A percentile compares a stretch with the other conserved stretches of the same genome.
Conservation (phyloP, 495 filamentous ascomycete species). For the Aspergillus biplanus region DNA sequence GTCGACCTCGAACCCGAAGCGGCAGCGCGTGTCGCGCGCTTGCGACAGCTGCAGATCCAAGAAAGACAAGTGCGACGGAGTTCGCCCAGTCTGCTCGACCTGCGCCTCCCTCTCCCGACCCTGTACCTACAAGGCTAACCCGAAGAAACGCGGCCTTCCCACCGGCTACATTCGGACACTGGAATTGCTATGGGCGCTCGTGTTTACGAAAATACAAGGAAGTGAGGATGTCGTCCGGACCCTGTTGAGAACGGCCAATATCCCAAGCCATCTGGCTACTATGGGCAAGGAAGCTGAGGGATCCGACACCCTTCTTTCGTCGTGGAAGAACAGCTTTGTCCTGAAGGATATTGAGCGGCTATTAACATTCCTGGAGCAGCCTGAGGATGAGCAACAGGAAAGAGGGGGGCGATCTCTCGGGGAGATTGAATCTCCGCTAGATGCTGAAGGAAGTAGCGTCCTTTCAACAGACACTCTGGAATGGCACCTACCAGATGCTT, state of each 20-base stretch:
- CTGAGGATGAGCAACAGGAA: constrained; percentile 40
- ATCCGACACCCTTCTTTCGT: constrained; percentile 50
- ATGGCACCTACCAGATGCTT: constrained; percentile 42
- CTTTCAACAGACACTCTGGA: constrained; percentile 41
- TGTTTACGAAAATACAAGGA: constrained; percentile 45
- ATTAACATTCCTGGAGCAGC: constrained; percentile 49
- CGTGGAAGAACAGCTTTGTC: constrained; percentile 58
- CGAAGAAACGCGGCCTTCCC: constrained; percentile 67
- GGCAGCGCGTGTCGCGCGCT: constrained; percentile 62
- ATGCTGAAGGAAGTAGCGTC: constrained; percentile 38
- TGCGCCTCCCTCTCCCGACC: constrained; percentile 61
- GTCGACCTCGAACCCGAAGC: constrained; percentile 36
- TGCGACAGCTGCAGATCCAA: constrained; percentile 69
- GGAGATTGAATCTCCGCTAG: constrained; percentile 39
- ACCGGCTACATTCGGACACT: constrained; percentile 49
- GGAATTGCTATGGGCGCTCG: constrained; percentile 46
- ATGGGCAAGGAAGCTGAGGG: constrained; percentile 51
- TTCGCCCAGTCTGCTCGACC: constrained; percentile 63
- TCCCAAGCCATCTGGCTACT: constrained; percentile 44
- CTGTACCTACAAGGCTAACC: constrained; percentile 69
- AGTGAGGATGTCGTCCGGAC: constrained; percentile 50
- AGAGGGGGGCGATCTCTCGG: constrained; percentile 23
- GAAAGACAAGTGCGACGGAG: constrained; percentile 70
- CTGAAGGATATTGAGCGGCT: constrained; percentile 57
- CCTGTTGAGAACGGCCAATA: constrained; percentile 43